Percentiles rank a stretch among this genome's conserved stretches.
These are phyloP conservation scores for Biscutella auriculata DNA, from an alignment of 441 rosid species.

Conservation along the genomic window DNA sequence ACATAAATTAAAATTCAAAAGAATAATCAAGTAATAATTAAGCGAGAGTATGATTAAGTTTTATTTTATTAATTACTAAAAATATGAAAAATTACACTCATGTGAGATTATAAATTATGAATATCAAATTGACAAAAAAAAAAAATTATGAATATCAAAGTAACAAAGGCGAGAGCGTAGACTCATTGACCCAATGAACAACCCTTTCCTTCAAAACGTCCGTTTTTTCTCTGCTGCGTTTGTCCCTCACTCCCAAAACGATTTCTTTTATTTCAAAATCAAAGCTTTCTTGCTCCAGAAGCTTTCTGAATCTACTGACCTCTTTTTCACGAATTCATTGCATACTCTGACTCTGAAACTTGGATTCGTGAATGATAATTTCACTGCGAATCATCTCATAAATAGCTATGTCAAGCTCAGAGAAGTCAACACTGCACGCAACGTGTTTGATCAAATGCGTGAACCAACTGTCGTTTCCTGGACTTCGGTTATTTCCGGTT, in stretches of 20 bases:
- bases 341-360: conserved; percentile 31
- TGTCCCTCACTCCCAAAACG: background rate
- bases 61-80: too few relatives aligned
- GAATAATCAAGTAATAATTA: too few relatives aligned
- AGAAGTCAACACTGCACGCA: conserved; percentile 22
- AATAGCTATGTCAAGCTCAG: conserved; percentile 26
- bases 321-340: conserved; percentile 14
- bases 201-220: background rate
- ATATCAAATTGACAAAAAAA: too few relatives aligned
- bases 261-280: background rate
- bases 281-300: conserved; percentile 16
- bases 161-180: too few relatives aligned
- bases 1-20: too few relatives aligned
- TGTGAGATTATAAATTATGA: too few relatives aligned
- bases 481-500: conserved; percentile 57
- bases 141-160: too few relatives aligned
- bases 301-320: conserved; percentile 26
- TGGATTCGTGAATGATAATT: conserved; percentile 27
- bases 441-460: conserved; percentile 55
- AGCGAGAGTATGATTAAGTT: too few relatives aligned
- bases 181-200: conserved; percentile 1
- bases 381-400: conserved; percentile 37
- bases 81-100: too few relatives aligned
- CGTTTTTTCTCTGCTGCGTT: background rate
- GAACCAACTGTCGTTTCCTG: conserved; percentile 69